A percentile compares a stretch with the other conserved stretches of the same genome.
phyloP scores from a whole-genome alignment of 1,139 yeast genomes.

The Nakaseomyces bracarensis region DNA sequence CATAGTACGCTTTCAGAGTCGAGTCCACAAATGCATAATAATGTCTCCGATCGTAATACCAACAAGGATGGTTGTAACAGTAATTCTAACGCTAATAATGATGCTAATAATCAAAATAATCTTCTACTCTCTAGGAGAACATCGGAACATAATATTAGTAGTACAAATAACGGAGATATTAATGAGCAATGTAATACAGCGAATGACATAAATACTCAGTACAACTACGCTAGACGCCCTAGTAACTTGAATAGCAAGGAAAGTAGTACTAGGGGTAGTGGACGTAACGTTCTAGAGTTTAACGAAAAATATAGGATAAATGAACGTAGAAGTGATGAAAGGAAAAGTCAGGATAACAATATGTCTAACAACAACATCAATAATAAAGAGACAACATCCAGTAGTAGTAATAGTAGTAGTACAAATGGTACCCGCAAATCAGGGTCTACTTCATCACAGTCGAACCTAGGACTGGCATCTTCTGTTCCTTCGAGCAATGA shows the following conservation, averaged over 20 bases:
- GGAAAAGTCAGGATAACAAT: not conserved
- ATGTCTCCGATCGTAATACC: not conserved
- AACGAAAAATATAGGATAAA: not conserved
- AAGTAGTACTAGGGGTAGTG: not conserved
- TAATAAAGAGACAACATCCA: not conserved
- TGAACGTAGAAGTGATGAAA: not conserved
- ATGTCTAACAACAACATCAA: not conserved
- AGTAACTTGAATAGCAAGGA: not conserved
- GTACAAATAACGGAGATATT: not conserved
- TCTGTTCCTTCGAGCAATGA: slow-evolving; percentile 4
- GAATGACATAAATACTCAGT: not conserved
- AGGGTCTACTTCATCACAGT: slow-evolving; percentile 2
- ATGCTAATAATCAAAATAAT: not conserved
- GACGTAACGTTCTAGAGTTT: not conserved
- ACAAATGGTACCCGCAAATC: not conserved
- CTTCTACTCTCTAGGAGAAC: not conserved
- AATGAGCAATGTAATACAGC: not conserved
- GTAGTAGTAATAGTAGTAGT: slow-evolving; percentile 5
- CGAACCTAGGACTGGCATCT: not conserved
- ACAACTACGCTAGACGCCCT: not conserved
- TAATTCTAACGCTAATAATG: slow-evolving; percentile 3
- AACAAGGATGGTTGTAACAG: not conserved
- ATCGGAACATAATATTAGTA: not conserved
- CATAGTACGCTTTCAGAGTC: not conserved
- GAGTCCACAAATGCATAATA: not conserved